These are phyloP conservation scores for Trebouxia sp. DNA, from an alignment of 139 green algal species.

Conservation along the genomic window DNA sequence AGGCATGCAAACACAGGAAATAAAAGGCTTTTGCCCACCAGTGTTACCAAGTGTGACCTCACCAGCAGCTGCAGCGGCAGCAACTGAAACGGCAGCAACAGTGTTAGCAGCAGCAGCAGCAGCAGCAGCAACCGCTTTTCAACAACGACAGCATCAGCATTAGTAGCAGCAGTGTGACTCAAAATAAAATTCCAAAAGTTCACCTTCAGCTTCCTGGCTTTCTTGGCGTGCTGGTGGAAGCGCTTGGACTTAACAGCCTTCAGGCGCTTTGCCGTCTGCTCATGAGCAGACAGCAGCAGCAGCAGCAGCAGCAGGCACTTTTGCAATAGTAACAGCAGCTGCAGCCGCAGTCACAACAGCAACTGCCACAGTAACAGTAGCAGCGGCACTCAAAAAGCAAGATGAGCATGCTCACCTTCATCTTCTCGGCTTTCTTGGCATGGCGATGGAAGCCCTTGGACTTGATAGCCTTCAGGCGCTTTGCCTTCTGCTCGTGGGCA, in stretches of 20 bases:
- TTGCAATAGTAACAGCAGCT: too few species aligned
- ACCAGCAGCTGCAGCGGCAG: too few species aligned
- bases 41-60: too few species aligned
- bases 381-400: not conserved
- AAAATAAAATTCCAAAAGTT: too few species aligned
- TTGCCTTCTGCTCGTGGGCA: constrained; percentile 89
- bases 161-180: too few species aligned
- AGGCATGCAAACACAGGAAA: too few species aligned
- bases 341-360: too few species aligned
- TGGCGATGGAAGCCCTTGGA: constrained; percentile 70
- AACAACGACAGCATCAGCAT: too few species aligned
- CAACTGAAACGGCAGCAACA: too few species aligned
- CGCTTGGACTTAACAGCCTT: constrained; percentile 88
- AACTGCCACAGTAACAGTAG: not conserved
- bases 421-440: constrained; percentile 49
- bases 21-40: too few species aligned
- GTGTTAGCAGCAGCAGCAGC: too few species aligned
- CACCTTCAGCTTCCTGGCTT: constrained; percentile 40
- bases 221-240: constrained; percentile 56
- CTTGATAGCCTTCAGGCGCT: constrained; percentile 90
- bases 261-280: constrained; percentile 84
- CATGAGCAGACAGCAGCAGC: constrained; percentile 88
- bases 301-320: constrained; percentile 77
- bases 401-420: constrained; percentile 26
- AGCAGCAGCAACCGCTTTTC: too few species aligned